These are phyloP conservation scores for Nicotiana tabacum DNA, from an alignment of 257 asterid species.

Conservation along the genomic window DNA sequence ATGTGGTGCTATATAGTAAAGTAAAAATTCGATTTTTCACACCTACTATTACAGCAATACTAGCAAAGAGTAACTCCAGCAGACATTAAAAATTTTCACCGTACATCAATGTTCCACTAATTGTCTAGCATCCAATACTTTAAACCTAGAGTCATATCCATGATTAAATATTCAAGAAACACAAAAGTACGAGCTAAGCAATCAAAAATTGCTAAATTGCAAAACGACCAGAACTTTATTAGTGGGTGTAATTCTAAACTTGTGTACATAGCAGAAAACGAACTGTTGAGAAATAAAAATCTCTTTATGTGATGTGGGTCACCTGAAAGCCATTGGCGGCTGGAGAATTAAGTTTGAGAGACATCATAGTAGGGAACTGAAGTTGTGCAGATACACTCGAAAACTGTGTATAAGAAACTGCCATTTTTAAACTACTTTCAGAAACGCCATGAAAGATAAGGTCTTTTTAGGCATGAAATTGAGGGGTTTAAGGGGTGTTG, in stretches of 20 bases:
- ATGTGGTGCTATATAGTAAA: not conserved
- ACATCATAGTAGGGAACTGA: constrained; percentile 22
- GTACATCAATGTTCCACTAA: not conserved
- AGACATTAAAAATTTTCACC: not conserved
- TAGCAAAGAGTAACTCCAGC: not conserved
- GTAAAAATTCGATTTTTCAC: not conserved
- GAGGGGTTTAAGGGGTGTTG: not conserved
- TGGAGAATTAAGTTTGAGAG: constrained; percentile 51
- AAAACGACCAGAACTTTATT: not conserved
- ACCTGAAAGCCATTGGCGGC: constrained; percentile 44
- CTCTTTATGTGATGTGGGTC: not conserved
- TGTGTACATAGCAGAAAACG: not conserved
- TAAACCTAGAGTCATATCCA: not conserved
- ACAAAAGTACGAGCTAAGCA: not conserved
- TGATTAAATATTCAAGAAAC: not conserved
- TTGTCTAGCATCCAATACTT: not conserved
- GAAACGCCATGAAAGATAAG: constrained; percentile 1
- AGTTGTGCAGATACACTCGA: not conserved
- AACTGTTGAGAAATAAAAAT: not conserved
- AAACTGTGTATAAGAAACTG: not conserved
- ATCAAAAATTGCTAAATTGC: not conserved
- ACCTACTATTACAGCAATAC: not conserved
- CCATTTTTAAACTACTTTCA: not conserved
- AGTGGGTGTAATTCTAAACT: not conserved
- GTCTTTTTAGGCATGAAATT: not conserved